A percentile compares a stretch with the other conserved stretches of the same genome.
Conservation (phyloP, 2,329 filamentous ascomycete species). For the Neofusicoccum umdonicola region DNA sequence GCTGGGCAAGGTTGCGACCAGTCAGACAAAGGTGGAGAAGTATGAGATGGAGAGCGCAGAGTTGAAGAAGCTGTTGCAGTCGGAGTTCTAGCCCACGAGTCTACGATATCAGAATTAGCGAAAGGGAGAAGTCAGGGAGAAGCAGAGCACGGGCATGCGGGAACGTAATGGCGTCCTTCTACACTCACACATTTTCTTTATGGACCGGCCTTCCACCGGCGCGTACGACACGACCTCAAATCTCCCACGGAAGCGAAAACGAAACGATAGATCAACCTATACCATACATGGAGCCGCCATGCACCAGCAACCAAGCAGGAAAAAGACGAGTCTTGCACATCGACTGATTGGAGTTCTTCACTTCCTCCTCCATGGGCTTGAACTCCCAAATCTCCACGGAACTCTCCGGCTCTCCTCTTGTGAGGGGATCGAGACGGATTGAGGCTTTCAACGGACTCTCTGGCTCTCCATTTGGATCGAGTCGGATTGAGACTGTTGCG, state of each 20-base stretch:
- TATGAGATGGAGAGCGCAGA: conserved; percentile 70
- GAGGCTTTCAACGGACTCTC: conserved; percentile 30
- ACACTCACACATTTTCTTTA: neutral
- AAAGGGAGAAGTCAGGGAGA: neutral
- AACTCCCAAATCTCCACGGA: neutral
- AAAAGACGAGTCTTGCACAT: too few relatives aligned
- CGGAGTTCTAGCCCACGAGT: conserved; percentile 44
- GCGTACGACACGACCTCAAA: neutral
- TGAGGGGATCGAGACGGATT: neutral
- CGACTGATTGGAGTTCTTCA: too few relatives aligned
- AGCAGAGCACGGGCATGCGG: neutral
- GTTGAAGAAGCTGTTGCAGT: conserved; percentile 68
- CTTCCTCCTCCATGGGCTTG: too few relatives aligned
- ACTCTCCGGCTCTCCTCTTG: neutral
- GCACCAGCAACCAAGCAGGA: too few relatives aligned
- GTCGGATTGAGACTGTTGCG: neutral
- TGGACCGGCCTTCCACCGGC: neutral
- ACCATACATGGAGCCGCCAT: too few relatives aligned
- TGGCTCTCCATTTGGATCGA: conserved; percentile 21
- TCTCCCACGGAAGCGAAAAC: too few relatives aligned
- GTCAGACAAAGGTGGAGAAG: conserved; percentile 70
- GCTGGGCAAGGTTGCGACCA: conserved; percentile 67
- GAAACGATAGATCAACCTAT: too few relatives aligned
- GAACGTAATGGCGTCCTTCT: neutral
- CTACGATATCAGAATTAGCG: neutral